These are phyloP conservation scores for Raffaelea arxii DNA, from an alignment of 2,329 filamentous ascomycete genomes.

Conservation along the genomic window DNA sequence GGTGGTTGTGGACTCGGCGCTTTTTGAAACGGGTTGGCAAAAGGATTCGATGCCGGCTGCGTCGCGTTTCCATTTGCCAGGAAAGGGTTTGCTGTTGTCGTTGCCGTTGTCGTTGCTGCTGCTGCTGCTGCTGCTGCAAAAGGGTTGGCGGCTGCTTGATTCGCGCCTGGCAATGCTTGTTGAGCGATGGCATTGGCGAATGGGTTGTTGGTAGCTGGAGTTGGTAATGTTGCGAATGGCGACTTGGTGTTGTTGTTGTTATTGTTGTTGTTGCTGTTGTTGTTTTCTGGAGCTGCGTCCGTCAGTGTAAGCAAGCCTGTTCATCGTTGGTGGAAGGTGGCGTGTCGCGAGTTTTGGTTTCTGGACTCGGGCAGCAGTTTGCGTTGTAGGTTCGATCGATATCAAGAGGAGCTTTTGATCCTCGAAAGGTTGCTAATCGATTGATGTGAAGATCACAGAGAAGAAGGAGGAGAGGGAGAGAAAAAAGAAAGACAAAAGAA, in stretches of 20 bases:
- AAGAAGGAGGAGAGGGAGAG: not conserved
- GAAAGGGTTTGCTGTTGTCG: not conserved
- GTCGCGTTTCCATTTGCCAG: not conserved
- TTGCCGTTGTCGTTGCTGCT: not conserved
- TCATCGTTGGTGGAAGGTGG: not conserved
- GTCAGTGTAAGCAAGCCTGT: not conserved
- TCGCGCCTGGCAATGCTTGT: not conserved
- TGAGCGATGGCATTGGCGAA: not conserved
- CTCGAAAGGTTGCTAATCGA: too few species aligned
- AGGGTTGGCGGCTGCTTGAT: not conserved
- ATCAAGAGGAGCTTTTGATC: too few species aligned
- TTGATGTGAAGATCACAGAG: not conserved
- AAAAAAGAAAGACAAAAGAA: not conserved
- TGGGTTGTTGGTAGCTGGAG: not conserved
- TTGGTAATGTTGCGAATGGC: not conserved
- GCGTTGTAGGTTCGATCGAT: not conserved
- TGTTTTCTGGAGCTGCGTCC: not conserved
- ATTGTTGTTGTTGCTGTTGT: not conserved
- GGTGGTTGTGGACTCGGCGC: too few species aligned
- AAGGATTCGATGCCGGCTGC: conserved; percentile 1
- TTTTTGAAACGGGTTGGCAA: too few species aligned
- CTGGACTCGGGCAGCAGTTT: not conserved
- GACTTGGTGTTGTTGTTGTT: not conserved
- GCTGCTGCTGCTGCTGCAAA: not conserved
- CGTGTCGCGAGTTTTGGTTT: not conserved